These are phyloP conservation scores for Balamuthia mandrillaris DNA, from an alignment of 208 protist species.

Conservation along the genomic window DNA sequence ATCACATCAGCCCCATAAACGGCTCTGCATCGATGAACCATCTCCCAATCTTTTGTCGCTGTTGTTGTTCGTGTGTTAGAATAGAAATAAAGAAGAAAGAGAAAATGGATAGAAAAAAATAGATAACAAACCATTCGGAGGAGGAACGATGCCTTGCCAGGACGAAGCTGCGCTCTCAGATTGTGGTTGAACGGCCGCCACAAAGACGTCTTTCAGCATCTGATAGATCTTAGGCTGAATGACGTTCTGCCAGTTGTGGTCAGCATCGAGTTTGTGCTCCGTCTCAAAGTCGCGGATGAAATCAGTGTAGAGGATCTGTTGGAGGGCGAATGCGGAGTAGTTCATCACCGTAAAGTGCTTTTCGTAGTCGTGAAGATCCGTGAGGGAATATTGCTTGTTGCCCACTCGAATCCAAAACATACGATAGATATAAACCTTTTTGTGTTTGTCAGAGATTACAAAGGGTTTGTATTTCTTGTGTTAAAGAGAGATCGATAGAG, in stretches of 20 bases:
- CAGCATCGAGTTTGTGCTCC: not conserved
- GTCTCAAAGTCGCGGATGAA: conserved; percentile 34
- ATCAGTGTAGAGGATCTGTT: conserved; percentile 40
- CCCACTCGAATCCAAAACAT: conserved; percentile 59
- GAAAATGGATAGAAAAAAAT: too few relatives aligned
- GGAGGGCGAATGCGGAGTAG: conserved; percentile 38
- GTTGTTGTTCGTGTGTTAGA: too few relatives aligned
- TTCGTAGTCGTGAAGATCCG: conserved; percentile 55
- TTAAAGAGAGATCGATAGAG: too few relatives aligned
- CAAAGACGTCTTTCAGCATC: conserved; percentile 28
- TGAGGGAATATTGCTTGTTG: conserved; percentile 44
- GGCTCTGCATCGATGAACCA: conserved; percentile 11
- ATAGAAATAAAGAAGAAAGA: too few relatives aligned
- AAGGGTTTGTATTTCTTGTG: too few relatives aligned
- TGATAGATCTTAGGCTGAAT: conserved; percentile 37
- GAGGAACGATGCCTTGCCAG: too few relatives aligned
- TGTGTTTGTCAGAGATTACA: not conserved
- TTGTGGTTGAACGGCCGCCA: conserved; percentile 5
- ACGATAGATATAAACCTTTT: conserved; percentile 39
- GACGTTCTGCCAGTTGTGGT: not conserved
- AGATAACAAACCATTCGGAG: too few relatives aligned
- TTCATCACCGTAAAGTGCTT: conserved; percentile 64
- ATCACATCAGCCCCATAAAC: conserved; percentile 54
- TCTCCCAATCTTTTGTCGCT: not conserved
- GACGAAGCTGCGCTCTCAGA: not conserved